These are phyloP conservation scores for Austroboletus niveus DNA, from an alignment of 1,284 basidiomycete genomes.

Conservation along the genomic window DNA sequence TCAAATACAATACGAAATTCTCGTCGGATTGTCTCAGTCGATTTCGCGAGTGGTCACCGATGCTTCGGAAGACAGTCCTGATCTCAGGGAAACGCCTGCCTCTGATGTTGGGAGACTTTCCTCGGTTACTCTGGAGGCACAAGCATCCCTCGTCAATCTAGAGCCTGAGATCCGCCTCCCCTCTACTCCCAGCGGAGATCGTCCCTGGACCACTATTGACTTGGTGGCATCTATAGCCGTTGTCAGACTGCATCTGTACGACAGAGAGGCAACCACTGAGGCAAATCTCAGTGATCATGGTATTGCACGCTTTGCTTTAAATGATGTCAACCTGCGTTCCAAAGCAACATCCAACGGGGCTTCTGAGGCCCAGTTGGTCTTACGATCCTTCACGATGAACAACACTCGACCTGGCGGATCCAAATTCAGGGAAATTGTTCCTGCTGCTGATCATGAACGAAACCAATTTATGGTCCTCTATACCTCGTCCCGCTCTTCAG, in stretches of 20 bases:
- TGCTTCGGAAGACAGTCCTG: constrained; percentile 37
- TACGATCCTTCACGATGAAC: constrained; percentile 89
- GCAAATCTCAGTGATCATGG: constrained; percentile 73
- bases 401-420: constrained; percentile 84
- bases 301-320: constrained; percentile 85
- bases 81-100: constrained; percentile 18
- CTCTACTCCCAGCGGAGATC: constrained; percentile 26
- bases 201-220: constrained; percentile 69
- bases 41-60: constrained; percentile 70
- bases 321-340: constrained; percentile 75
- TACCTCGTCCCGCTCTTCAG: constrained; percentile 69
- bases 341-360: constrained; percentile 86
- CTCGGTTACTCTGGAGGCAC: constrained; percentile 6
- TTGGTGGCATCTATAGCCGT: constrained; percentile 73
- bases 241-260: constrained; percentile 93
- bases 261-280: constrained; percentile 59
- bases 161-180: constrained; percentile 53
- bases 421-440: constrained; percentile 94
- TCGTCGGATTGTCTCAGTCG: constrained; percentile 72
- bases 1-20: constrained; percentile 83
- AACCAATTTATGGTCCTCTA: constrained; percentile 97
- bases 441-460: constrained; percentile 83
- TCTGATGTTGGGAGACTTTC: constrained; percentile 6
- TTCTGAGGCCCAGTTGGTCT: constrained; percentile 82
- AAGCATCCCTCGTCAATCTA: constrained; percentile 39